phyloP scores from a whole-genome alignment of 352 stramenopile species.

The Sclerospora graminicola region DNA sequence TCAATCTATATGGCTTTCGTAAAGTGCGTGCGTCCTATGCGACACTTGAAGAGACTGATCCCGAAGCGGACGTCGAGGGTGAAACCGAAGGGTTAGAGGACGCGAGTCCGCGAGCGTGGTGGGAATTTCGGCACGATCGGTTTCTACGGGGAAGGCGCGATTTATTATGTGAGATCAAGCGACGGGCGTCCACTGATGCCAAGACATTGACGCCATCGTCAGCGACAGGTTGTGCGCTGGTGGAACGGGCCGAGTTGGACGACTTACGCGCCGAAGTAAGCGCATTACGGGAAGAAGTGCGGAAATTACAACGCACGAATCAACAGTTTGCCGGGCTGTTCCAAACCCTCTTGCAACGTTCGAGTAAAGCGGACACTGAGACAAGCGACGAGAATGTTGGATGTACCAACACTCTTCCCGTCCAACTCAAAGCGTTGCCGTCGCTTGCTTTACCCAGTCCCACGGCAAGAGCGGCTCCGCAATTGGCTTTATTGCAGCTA shows the following conservation, averaged over 20 bases:
- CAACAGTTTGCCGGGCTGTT: constrained; percentile 46
- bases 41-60: background rate
- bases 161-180: constrained; percentile 69
- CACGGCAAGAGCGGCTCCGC: constrained; percentile 13
- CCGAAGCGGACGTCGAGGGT: background rate
- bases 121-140: constrained; percentile 82
- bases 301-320: constrained; percentile 59
- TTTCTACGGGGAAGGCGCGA: constrained; percentile 62
- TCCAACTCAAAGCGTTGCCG: constrained; percentile 5
- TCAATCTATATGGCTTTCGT: constrained; percentile 89
- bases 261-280: constrained; percentile 48
- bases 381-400: background rate
- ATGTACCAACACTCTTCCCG: constrained; percentile 8
- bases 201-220: constrained; percentile 9
- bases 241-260: constrained; percentile 67
- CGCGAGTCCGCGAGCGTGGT: constrained; percentile 41
- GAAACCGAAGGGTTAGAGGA: background rate
- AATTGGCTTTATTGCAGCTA: constrained; percentile 22
- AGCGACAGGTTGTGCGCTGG: constrained; percentile 8
- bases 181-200: constrained; percentile 24
- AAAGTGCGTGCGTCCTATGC: constrained; percentile 39
- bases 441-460: constrained; percentile 21
- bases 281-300: constrained; percentile 49
- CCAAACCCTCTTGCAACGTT: constrained; percentile 34
- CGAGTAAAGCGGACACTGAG: constrained; percentile 9